Conservation (phyloP, 441 rosid genomes). For the Melastoma candidum region DNA sequence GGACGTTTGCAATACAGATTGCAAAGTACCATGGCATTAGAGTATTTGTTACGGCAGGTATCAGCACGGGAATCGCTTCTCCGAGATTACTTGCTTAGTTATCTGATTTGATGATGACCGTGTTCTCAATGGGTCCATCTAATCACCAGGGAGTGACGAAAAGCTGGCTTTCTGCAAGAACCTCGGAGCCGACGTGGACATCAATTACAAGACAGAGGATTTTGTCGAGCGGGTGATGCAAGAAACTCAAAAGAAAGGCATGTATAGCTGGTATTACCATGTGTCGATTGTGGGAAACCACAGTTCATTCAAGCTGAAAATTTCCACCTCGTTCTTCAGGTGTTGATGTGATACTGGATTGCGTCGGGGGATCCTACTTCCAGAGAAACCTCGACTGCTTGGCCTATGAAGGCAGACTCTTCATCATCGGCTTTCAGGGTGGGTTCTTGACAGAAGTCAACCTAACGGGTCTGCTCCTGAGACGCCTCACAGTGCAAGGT, state of each 20-base stretch:
- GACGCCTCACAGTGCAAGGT: constrained; percentile 6
- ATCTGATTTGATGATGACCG: no score
- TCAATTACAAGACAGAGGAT: constrained; percentile 87
- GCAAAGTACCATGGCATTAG: constrained; percentile 53
- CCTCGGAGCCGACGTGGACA: constrained; percentile 73
- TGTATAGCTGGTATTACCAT: not conserved
- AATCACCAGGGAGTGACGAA: not conserved
- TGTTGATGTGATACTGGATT: constrained; percentile 76
- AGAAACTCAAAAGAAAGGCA: constrained; percentile 67
- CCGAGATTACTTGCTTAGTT: no score
- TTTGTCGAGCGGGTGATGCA: constrained; percentile 66
- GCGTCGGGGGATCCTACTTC: constrained; percentile 70
- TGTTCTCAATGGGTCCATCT: no score
- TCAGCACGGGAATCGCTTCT: no score
- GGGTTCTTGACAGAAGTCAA: constrained; percentile 54
- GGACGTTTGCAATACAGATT: constrained; percentile 88
- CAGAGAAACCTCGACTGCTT: constrained; percentile 68
- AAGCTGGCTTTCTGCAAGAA: constrained; percentile 66
- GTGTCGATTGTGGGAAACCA: not conserved
- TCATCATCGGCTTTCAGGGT: constrained; percentile 57
- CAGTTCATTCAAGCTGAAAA: not conserved
- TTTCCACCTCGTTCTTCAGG: constrained; percentile 25
- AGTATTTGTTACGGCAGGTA: constrained; percentile 90
- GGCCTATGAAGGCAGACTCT: constrained; percentile 66
- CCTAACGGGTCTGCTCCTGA: constrained; percentile 25